A percentile compares a stretch with the other conserved stretches of the same genome.
Conservation (phyloP, 106 monocot species). For the Phalaenopsis equestris region DNA sequence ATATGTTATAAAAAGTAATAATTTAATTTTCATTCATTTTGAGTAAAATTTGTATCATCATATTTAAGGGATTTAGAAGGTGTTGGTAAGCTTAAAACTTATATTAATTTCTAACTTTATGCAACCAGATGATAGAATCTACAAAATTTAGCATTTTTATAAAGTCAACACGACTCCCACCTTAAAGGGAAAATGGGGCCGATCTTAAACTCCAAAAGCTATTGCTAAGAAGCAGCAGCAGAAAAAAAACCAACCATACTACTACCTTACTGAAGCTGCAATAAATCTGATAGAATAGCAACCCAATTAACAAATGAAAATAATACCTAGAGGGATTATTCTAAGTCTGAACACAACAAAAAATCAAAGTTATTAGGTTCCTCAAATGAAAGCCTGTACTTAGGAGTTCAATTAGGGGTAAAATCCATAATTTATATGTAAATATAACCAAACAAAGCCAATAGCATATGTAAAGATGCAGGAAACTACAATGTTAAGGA, state of each 20-base stretch:
- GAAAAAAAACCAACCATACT: neutral
- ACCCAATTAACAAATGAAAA: neutral
- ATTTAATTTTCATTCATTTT: neutral
- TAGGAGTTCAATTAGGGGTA: neutral
- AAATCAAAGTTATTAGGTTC: neutral
- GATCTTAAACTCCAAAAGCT: neutral
- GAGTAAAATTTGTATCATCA: neutral
- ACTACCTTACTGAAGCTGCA: neutral
- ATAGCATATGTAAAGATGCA: neutral
- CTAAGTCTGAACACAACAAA: neutral
- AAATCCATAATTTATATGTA: neutral
- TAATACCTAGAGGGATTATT: neutral
- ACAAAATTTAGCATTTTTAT: neutral
- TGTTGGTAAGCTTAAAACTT: neutral
- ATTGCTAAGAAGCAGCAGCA: neutral
- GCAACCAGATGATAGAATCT: neutral
- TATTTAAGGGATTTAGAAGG: neutral
- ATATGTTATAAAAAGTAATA: neutral
- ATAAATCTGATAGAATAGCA: neutral
- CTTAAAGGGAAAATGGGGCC: neutral
- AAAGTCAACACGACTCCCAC: neutral
- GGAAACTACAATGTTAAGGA: neutral
- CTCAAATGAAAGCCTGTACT: neutral
- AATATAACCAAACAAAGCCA: neutral
- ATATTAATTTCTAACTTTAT: constrained; percentile 5